Conservation (phyloP, 2,329 filamentous ascomycete species). For the Ophiostoma populinum region DNA sequence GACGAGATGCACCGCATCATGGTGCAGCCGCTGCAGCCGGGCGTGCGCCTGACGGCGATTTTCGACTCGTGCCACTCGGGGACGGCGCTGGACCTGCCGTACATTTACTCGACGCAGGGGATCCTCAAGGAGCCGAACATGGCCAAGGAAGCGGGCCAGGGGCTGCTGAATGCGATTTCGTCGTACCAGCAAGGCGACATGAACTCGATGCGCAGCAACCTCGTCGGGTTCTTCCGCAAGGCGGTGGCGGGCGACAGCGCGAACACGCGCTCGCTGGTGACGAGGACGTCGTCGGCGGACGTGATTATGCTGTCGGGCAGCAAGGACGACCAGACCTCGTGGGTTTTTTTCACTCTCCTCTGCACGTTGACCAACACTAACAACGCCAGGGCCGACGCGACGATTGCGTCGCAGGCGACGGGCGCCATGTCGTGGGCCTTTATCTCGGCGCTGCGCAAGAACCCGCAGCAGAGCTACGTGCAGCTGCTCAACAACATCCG, state of each 20-base stretch:
- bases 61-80: constrained; percentile 72
- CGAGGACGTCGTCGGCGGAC: constrained; percentile 86
- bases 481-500: constrained; percentile 90
- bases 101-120: constrained; percentile 66
- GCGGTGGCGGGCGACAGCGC: constrained; percentile 59
- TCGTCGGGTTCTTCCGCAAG: constrained; percentile 79
- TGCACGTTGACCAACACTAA: not conserved
- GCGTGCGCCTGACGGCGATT: constrained; percentile 70
- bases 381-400: constrained; percentile 62
- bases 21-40: constrained; percentile 59
- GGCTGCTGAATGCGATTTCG: constrained; percentile 53
- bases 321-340: constrained; percentile 89
- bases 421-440: constrained; percentile 99
- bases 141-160: constrained; percentile 61
- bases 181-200: constrained; percentile 75
- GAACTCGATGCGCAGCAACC: constrained; percentile 58
- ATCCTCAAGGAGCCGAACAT: constrained; percentile 67
- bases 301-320: constrained; percentile 97
- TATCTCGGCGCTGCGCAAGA: constrained; percentile 77
- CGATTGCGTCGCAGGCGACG: constrained; percentile 73
- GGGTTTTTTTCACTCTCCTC: constrained; percentile 19
- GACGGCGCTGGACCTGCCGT: constrained; percentile 59
- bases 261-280: constrained; percentile 62
- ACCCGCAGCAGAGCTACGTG: constrained; percentile 90
- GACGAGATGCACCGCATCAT: constrained; percentile 65